phyloP scores from a whole-genome alignment of 495 filamentous ascomycete genomes.

The Hypoxylon cercidicola region DNA sequence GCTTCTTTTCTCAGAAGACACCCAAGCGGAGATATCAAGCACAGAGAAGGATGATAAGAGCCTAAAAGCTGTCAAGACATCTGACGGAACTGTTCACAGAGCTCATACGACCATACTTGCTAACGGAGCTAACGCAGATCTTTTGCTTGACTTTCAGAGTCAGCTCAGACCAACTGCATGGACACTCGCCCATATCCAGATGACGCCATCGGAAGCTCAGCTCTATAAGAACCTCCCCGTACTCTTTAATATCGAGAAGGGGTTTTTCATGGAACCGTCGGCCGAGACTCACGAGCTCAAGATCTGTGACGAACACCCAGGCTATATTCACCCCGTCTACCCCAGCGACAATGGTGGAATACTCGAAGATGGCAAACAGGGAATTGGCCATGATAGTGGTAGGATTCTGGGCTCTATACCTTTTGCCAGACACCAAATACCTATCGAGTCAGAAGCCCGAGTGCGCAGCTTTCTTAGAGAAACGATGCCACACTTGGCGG shows the following conservation, averaged over 20 bases:
- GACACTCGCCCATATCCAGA: constrained; percentile 62
- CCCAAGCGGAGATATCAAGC: constrained; percentile 33
- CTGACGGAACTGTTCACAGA: constrained; percentile 45
- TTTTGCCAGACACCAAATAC: constrained; percentile 61
- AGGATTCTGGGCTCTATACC: constrained; percentile 52
- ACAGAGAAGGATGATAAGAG: background rate
- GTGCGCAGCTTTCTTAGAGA: constrained; percentile 57
- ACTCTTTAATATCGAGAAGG: constrained; percentile 61
- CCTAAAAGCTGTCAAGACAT: constrained; percentile 32
- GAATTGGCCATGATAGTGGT: background rate
- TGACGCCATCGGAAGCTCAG: constrained; percentile 57
- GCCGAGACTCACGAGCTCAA: constrained; percentile 62
- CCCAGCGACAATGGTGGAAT: background rate
- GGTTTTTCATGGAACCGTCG: constrained; percentile 68
- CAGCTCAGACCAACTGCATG: constrained; percentile 66
- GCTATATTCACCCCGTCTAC: constrained; percentile 60
- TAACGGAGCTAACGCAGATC: constrained; percentile 60
- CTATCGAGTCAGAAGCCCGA: constrained; percentile 54
- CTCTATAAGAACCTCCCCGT: constrained; percentile 60
- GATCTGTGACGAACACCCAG: constrained; percentile 67
- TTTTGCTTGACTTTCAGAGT: constrained; percentile 60
- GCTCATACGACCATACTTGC: constrained; percentile 52
- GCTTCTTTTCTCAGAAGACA: constrained; percentile 52
- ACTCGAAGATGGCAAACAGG: background rate
- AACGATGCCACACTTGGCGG: constrained; percentile 62